phyloP scores from a whole-genome alignment of 306 rosid genomes.

The Gleditsia sinensis region DNA sequence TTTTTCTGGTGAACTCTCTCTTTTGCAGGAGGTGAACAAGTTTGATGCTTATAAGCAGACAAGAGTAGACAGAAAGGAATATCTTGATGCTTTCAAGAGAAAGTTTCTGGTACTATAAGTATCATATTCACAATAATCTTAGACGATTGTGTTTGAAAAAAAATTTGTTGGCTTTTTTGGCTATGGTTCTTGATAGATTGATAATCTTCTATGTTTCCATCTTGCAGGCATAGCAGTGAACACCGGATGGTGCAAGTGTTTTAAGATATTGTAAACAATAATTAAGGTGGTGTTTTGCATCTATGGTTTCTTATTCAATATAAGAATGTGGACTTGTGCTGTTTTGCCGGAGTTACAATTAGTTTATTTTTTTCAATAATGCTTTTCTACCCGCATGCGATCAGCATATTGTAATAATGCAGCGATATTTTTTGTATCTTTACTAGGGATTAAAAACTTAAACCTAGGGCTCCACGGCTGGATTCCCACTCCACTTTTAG shows the following conservation, averaged over 20 bases:
- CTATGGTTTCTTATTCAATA: too few species aligned
- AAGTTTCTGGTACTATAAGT: conserved; percentile 50
- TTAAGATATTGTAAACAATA: too few species aligned
- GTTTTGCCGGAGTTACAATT: too few species aligned
- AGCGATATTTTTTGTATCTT: too few species aligned
- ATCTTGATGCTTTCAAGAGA: conserved; percentile 51
- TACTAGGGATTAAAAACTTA: too few species aligned
- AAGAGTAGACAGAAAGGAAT: conserved; percentile 50
- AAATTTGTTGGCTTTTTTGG: conserved; percentile 8
- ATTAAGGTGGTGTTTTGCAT: too few species aligned
- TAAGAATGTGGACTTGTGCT: too few species aligned
- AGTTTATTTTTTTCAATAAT: too few species aligned
- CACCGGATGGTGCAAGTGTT: not conserved
- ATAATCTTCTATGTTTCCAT: not conserved
- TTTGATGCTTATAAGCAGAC: conserved; percentile 65
- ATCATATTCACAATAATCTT: not conserved
- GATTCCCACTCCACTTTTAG: too few species aligned
- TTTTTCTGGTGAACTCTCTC: conserved; percentile 11
- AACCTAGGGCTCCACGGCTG: too few species aligned
- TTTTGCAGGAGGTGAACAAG: conserved; percentile 64
- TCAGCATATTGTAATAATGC: too few species aligned
- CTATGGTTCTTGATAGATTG: not conserved
- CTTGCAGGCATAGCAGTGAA: conserved; percentile 53
- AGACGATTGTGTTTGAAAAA: conserved; percentile 11
- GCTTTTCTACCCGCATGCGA: too few species aligned